These are phyloP conservation scores for Huntiella savannae DNA, from an alignment of 2,329 filamentous ascomycete genomes.

Conservation along the genomic window DNA sequence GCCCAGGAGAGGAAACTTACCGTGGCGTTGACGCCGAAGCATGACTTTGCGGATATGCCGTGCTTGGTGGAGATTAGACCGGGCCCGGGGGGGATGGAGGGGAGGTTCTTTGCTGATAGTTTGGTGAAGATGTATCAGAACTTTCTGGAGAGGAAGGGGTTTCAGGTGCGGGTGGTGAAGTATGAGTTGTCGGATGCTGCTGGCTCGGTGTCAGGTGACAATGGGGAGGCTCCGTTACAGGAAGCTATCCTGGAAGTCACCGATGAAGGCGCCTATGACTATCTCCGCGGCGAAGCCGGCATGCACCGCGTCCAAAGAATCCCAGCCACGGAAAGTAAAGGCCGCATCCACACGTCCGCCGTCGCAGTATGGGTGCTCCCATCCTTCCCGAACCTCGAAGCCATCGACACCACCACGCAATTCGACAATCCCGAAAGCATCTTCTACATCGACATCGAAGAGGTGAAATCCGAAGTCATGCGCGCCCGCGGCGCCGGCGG, in stretches of 20 bases:
- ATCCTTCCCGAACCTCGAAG: slow-evolving; percentile 45
- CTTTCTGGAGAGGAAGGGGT: slow-evolving; percentile 52
- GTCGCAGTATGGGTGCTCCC: slow-evolving; percentile 86
- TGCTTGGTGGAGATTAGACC: slow-evolving; percentile 85
- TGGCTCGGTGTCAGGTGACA: slow-evolving; percentile 29
- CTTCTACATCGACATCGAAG: slow-evolving; percentile 71
- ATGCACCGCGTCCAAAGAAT: slow-evolving; percentile 92
- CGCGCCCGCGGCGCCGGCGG: slow-evolving; percentile 79
- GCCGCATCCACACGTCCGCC: slow-evolving; percentile 81
- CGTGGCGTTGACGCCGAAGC: slow-evolving; percentile 60
- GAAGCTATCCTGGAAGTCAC: slow-evolving; percentile 80
- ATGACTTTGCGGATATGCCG: slow-evolving; percentile 76
- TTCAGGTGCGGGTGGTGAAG: slow-evolving; percentile 53
- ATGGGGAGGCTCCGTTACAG: slow-evolving; percentile 50
- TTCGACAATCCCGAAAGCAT: slow-evolving; percentile 74
- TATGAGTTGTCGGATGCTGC: slow-evolving; percentile 54
- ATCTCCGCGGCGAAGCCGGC: slow-evolving; percentile 71
- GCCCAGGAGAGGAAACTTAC: slow-evolving; percentile 50
- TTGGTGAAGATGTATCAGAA: slow-evolving; percentile 76
- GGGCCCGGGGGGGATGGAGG: slow-evolving; percentile 80
- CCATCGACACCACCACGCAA: slow-evolving; percentile 31
- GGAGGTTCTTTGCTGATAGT: slow-evolving; percentile 73
- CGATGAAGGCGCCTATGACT: slow-evolving; percentile 57
- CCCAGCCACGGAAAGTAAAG: slow-evolving; percentile 76
- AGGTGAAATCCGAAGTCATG: slow-evolving; percentile 79